Percentiles rank a stretch among this genome's conserved stretches.
Evolutionary conservation across 768 basidiomycete genomes (phyloP).

Genomic region (Phylloporus sp.): DNA sequence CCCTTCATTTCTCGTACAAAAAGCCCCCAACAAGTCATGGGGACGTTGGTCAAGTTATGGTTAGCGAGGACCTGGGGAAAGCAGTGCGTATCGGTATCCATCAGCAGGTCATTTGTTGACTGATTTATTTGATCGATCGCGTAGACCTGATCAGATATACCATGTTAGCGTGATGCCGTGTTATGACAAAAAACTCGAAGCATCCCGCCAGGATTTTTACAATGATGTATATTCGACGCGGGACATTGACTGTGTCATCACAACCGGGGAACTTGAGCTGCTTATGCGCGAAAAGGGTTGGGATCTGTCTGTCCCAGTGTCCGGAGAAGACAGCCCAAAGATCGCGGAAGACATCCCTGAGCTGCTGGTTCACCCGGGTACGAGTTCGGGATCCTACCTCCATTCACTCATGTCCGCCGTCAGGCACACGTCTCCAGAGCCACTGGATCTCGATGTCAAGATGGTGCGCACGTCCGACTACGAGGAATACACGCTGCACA

Average conservation of each 20-base stretch:
- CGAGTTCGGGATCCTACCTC: slow-evolving; percentile 90
- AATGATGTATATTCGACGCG: slow-evolving; percentile 74
- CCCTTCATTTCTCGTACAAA: slow-evolving; percentile 85
- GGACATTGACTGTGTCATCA: slow-evolving; percentile 96
- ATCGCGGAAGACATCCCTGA: slow-evolving; percentile 49
- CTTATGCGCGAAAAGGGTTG: slow-evolving; percentile 80
- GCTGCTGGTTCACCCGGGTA: slow-evolving; percentile 71
- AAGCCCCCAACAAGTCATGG: slow-evolving; percentile 94
- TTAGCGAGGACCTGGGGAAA: slow-evolving; percentile 62
- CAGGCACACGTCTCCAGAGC: slow-evolving; percentile 35
- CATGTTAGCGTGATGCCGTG: slow-evolving; percentile 99
- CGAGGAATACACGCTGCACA: slow-evolving; percentile 62
- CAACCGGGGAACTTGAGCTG: slow-evolving; percentile 88
- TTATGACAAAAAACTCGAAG: slow-evolving; percentile 99
- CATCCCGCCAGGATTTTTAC: slow-evolving; percentile 91
- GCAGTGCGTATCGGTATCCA: slow-evolving; percentile 45
- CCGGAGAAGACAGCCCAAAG: slow-evolving; percentile 40
- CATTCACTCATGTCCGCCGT: slow-evolving; percentile 67
- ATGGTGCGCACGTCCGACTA: slow-evolving; percentile 70
- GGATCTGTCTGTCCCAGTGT: slow-evolving; percentile 60
- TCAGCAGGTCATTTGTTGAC: neutral
- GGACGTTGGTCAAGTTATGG: slow-evolving; percentile 88
- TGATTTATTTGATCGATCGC: neutral
- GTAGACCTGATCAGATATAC: slow-evolving; percentile 82
- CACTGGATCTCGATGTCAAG: slow-evolving; percentile 49